Base-by-base conservation (phyloP, 176 grass and related monocot genomes). In the Oryza australiensis region DNA sequence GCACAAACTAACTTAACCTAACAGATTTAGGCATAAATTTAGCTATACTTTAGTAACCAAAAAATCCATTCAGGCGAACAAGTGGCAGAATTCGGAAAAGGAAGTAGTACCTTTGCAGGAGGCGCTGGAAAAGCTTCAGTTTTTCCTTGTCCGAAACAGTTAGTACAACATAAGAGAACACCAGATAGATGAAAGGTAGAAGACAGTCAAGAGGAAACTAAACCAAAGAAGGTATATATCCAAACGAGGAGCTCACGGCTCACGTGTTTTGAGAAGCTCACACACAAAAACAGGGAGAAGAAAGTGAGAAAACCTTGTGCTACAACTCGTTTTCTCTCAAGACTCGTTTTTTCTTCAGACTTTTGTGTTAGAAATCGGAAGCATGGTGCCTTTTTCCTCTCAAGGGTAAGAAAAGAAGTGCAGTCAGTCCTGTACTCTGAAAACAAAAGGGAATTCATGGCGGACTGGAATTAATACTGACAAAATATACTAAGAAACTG, bases 91-190 rank as follows among this genome's bases (percentile, higher is more conserved):
- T 49, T 5, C 15, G 14, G 46, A 1, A 28, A 34, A 32, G 41
- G 38, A 23, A 28, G 12, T 60, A 53, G 12, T 74, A 84, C 73
- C 73, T 84, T 45, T 74, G 42, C 45, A 48, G 5, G 72, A 48
- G 5, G 45, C 23, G 53, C 43, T 32, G 72, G 33, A 60, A 16
- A 51, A 76, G 64, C n/a, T 59, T 28, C 35, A 33, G 37, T 24
- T 30, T 13, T 46, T 46, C 75, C 38, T 9, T 42, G 22, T 26
- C 43, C 7, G 26, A 10, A 23, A 9, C 26, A 45, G 60, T 26
- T 45, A 37, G 35, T 37, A 10, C 15, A 28, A 12, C 41, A 79
- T 27, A 57, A 67, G 62, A 34, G 33, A 72, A 72, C 53, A 40
- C 51, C 20, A 24, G 28, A 59, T 12, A 74, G 22, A 22, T 49